Evolutionary conservation across 2,329 filamentous ascomycete species (phyloP), one percentile per base, ranked within the genome.

Genomic region (Penicillium sclerotigenum): DNA sequence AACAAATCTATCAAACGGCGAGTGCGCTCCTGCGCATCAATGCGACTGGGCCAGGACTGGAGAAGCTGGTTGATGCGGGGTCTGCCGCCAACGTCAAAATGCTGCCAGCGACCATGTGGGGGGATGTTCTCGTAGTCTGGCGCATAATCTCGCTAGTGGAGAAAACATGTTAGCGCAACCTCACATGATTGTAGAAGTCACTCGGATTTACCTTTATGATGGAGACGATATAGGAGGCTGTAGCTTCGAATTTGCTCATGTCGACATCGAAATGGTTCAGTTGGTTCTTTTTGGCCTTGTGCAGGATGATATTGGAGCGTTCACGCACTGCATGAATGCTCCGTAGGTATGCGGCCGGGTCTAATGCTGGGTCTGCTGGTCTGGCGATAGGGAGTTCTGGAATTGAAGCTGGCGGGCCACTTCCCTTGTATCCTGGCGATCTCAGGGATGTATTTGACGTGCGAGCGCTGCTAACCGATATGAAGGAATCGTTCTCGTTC

Each of bases 321-420:
- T 97, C 91, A 60, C 94, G 83, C 26, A 99, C 91, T 28, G 94
- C 86, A 68, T 90, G 86, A 68, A 97, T 85, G 76, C 91, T 97
- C 71, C 90, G 86, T 68, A 99, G 83, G 75, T 97, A 97, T 59
- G 87, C 92, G 24, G 89, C 90, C 20, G 93, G 92, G 72, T 97
- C 91, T 65, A 93, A 81, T 59, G 87, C 83, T 67, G 93, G 92
- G 75, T 97, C 92, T 28, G 93, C 92, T 16, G 91, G 86, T 68
- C 86, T 87, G 47, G 93, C 90, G 46, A 97, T 83, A 61, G 91
- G 84, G 67, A 95, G 81, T 73, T 91, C 89, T 65, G 88, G 86
- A 63, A 92, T 82, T 57, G 79, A 73, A 13, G 73, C 74, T 33
- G 79, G 78, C 47, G 75, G 72, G 61, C 80, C 74, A 56, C 76